Evolutionary conservation across 1,284 basidiomycete species (phyloP).

Genomic region (Inonotus hispidus): DNA sequence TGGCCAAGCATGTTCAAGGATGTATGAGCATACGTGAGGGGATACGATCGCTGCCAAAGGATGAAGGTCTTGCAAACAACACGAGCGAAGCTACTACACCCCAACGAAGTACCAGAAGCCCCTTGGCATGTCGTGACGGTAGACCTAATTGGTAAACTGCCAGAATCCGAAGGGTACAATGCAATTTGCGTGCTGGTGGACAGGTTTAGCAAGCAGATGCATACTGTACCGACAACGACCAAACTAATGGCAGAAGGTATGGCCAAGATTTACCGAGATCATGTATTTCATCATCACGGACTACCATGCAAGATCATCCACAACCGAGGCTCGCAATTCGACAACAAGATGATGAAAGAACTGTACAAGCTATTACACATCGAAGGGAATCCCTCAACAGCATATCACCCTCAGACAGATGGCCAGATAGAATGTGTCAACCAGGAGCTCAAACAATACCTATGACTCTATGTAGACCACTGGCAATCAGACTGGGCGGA

Average conservation of each 20-base stretch:
- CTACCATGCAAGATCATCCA: neutral
- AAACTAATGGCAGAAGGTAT: neutral
- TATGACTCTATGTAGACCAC: neutral
- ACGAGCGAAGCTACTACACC: neutral
- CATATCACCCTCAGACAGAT: slow-evolving; percentile 31
- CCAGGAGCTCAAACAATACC: slow-evolving; percentile 2
- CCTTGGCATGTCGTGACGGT: neutral
- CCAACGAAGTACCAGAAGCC: neutral
- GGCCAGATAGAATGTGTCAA: neutral
- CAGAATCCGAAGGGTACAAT: neutral
- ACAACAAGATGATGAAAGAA: neutral
- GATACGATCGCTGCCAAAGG: neutral
- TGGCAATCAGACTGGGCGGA: neutral
- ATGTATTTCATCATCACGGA: neutral
- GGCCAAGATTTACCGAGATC: neutral
- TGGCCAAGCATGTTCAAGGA: too few species aligned
- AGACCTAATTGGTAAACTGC: neutral
- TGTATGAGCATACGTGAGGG: neutral
- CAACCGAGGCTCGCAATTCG: neutral
- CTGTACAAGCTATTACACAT: neutral
- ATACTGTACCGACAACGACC: neutral
- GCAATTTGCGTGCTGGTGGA: neutral
- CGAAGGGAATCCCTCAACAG: slow-evolving; percentile 6
- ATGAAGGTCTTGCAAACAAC: neutral
- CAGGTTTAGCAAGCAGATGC: neutral